phyloP scores from a whole-genome alignment of 371 early-diverging fungal genomes.

The Mortierella sp. region DNA sequence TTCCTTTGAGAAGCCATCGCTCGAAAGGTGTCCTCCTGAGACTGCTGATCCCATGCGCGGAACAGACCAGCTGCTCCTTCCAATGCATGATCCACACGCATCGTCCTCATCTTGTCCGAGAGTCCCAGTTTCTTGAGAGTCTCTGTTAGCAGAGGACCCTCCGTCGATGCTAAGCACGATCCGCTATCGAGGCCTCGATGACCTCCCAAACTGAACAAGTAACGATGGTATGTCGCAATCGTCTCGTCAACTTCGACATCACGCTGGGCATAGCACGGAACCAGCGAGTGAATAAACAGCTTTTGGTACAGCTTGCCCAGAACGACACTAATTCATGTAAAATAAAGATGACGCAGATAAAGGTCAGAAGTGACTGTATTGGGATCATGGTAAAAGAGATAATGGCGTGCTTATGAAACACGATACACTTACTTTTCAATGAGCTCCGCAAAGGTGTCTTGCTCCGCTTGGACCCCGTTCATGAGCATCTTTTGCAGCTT shows the following conservation, averaged over 20 bases:
- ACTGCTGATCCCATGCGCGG: slow-evolving; percentile 47
- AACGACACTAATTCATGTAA: slow-evolving; percentile 59
- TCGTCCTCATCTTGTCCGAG: slow-evolving; percentile 34
- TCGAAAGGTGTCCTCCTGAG: neutral
- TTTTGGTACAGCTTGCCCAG: slow-evolving; percentile 73
- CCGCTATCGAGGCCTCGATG: slow-evolving; percentile 46
- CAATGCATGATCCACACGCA: slow-evolving; percentile 39
- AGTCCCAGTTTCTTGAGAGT: slow-evolving; percentile 39
- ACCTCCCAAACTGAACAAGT: slow-evolving; percentile 27
- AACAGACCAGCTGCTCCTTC: slow-evolving; percentile 47
- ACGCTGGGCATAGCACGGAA: slow-evolving; percentile 55
- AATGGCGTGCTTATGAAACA: too few species aligned
- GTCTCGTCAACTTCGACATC: slow-evolving; percentile 43
- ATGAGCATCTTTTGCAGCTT: slow-evolving; percentile 43
- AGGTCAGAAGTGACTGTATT: too few species aligned
- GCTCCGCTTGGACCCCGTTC: slow-evolving; percentile 63
- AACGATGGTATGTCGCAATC: slow-evolving; percentile 36
- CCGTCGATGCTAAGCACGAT: slow-evolving; percentile 32
- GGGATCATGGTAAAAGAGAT: neutral
- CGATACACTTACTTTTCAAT: slow-evolving; percentile 67
- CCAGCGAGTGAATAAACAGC: slow-evolving; percentile 70
- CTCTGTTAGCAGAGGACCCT: slow-evolving; percentile 31
- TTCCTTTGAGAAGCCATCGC: neutral
- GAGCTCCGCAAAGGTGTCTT: slow-evolving; percentile 67
- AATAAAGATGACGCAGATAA: too few species aligned